A percentile compares a stretch with the other conserved stretches of the same genome.
Conservation (phyloP, 192 early-diverging fungal species). For the Allomyces javanicus region DNA sequence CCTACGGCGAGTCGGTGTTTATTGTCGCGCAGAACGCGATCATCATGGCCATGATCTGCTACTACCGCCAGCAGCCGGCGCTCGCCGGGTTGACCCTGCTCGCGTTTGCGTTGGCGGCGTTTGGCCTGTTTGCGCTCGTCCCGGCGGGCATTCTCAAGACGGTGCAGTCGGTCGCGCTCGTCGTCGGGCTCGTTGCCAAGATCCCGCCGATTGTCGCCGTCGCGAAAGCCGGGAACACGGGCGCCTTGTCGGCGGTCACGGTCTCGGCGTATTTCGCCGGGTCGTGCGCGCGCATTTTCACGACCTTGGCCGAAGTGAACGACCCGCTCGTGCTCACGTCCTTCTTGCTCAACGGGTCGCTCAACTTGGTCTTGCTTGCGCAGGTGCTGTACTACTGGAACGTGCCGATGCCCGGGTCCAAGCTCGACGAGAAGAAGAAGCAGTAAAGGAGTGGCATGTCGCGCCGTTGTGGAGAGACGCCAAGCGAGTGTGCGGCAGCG, state of each 20-base stretch:
- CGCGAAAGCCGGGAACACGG: constrained; percentile 68
- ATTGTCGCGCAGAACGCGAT: constrained; percentile 60
- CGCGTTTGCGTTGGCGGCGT: constrained; percentile 20
- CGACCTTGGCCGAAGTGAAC: constrained; percentile 77
- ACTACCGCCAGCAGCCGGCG: constrained; percentile 23
- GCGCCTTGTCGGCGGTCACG: constrained; percentile 77
- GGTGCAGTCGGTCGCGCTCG: constrained; percentile 29
- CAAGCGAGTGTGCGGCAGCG: too few relatives aligned
- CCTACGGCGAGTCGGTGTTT: constrained; percentile 67
- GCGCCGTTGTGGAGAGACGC: too few relatives aligned
- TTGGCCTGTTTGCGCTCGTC: constrained; percentile 34
- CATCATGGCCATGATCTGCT: constrained; percentile 48
- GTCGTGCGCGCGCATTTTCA: constrained; percentile 67
- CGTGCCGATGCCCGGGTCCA: constrained; percentile 1
- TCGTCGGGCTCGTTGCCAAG: constrained; percentile 14
- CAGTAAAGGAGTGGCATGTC: too few relatives aligned
- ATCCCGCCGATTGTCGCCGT: constrained; percentile 61
- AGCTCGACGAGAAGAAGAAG: too few relatives aligned
- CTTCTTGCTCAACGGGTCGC: constrained; percentile 38
- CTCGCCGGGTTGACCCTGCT: constrained; percentile 10
- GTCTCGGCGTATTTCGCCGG: constrained; percentile 77
- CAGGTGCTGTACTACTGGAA: constrained; percentile 72
- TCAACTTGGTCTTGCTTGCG: constrained; percentile 56
- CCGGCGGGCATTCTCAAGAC: constrained; percentile 25
- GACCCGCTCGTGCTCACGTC: constrained; percentile 57